Percentiles rank a stretch among this genome's conserved stretches.
These are phyloP conservation scores for Iberis pinnata DNA, from an alignment of 345 rosid species.

Conservation along the genomic window DNA sequence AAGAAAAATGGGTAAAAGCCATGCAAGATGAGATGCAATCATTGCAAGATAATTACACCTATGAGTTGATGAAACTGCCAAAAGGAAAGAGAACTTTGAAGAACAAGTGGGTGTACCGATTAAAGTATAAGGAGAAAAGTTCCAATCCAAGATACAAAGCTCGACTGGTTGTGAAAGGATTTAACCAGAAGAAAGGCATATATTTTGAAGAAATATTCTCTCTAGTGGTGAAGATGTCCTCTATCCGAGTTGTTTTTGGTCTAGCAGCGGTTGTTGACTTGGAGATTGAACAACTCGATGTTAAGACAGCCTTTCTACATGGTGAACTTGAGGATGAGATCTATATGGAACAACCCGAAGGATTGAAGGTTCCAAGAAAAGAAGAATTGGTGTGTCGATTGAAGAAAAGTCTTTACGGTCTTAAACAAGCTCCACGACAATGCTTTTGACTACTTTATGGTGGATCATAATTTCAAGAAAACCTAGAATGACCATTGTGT, in stretches of 20 bases:
- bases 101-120: neutral
- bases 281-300: neutral
- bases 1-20: neutral
- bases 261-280: neutral
- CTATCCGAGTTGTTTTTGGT: neutral
- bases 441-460: neutral
- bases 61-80: neutral
- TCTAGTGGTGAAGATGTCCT: neutral
- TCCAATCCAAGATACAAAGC: neutral
- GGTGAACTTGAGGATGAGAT: neutral
- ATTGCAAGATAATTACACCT: neutral
- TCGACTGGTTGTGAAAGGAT: neutral
- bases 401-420: neutral
- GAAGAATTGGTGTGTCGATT: neutral
- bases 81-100: neutral
- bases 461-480: neutral
- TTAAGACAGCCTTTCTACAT: neutral
- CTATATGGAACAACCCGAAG: neutral
- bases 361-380: neutral
- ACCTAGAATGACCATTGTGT: neutral
- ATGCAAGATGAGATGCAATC: neutral
- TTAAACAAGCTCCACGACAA: neutral
- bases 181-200: neutral
- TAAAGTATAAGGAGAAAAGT: neutral
- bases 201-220: neutral